Evolutionary conservation across 805 yeast species (phyloP).

Genomic region (Diddensiella caesifluorescens): DNA sequence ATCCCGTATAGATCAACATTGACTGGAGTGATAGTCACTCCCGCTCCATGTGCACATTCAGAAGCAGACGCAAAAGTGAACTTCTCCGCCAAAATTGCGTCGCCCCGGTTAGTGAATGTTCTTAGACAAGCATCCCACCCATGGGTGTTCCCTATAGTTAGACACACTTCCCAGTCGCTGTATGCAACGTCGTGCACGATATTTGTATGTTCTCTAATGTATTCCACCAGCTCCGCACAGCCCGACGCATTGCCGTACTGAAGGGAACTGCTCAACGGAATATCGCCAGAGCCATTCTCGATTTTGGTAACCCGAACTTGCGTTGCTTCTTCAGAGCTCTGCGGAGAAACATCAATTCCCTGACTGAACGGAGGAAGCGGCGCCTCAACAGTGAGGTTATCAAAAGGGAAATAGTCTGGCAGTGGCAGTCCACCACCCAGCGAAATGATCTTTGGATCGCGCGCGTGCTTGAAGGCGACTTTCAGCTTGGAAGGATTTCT

Average conservation of each 20-base stretch:
- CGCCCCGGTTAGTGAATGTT: conserved; percentile 72
- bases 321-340: conserved; percentile 22
- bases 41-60: conserved; percentile 73
- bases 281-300: conserved; percentile 38
- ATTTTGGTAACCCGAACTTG: conserved; percentile 37
- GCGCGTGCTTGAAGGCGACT: conserved; percentile 71
- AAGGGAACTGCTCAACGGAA: conserved; percentile 77
- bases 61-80: conserved; percentile 78
- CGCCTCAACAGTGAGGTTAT: conserved; percentile 59
- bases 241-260: conserved; percentile 91
- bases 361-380: conserved; percentile 67
- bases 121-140: conserved; percentile 80
- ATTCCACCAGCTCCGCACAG: conserved; percentile 60
- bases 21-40: conserved; percentile 63
- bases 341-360: conserved; percentile 47
- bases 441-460: conserved; percentile 71
- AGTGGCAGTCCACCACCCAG: conserved; percentile 95
- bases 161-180: conserved; percentile 65
- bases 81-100: conserved; percentile 76
- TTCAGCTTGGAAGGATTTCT: conserved; percentile 80
- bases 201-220: conserved; percentile 63
- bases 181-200: conserved; percentile 44
- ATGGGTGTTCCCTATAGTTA: conserved; percentile 84
- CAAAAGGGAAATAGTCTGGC: conserved; percentile 89
- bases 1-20: conserved; percentile 77